Evolutionary conservation across 306 rosid species (phyloP).

Genomic region (Bauhinia variegata): DNA sequence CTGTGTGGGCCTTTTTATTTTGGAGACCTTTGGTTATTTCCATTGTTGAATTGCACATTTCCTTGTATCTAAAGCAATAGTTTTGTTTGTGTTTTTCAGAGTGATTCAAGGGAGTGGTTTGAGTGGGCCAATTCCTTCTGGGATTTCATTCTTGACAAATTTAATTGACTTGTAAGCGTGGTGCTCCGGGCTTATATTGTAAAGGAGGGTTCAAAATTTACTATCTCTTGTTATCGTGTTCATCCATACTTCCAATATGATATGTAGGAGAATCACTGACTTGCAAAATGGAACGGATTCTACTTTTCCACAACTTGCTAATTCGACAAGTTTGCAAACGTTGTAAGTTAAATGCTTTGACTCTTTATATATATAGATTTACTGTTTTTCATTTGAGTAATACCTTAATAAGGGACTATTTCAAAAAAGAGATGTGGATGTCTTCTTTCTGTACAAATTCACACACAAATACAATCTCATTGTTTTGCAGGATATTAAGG

Average conservation of each 20-base stretch:
- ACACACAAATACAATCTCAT: constrained; percentile 25
- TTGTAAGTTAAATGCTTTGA: constrained; percentile 58
- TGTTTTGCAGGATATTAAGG: constrained; percentile 60
- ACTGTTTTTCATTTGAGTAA: neutral
- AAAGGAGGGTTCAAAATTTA: neutral
- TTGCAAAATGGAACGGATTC: constrained; percentile 60
- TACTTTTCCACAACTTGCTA: constrained; percentile 51
- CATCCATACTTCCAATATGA: constrained; percentile 9
- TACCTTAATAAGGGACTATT: constrained; percentile 33
- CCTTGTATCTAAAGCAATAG: neutral
- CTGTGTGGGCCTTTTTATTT: constrained; percentile 42
- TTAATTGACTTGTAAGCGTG: constrained; percentile 54
- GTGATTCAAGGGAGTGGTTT: constrained; percentile 62
- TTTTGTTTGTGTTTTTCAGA: too few species aligned
- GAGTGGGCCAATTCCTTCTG: constrained; percentile 58
- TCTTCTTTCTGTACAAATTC: neutral
- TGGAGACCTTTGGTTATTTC: neutral
- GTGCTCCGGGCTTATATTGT: constrained; percentile 3
- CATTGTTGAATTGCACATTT: constrained; percentile 10
- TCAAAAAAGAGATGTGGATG: constrained; percentile 7
- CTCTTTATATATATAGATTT: too few species aligned
- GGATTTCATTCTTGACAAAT: constrained; percentile 34
- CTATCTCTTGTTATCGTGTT: neutral
- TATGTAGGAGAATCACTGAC: constrained; percentile 78
- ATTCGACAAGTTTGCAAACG: constrained; percentile 30